Base-by-base conservation (phyloP, 108 stramenopile genomes). In the Cafeteria roenbergensis region DNA sequence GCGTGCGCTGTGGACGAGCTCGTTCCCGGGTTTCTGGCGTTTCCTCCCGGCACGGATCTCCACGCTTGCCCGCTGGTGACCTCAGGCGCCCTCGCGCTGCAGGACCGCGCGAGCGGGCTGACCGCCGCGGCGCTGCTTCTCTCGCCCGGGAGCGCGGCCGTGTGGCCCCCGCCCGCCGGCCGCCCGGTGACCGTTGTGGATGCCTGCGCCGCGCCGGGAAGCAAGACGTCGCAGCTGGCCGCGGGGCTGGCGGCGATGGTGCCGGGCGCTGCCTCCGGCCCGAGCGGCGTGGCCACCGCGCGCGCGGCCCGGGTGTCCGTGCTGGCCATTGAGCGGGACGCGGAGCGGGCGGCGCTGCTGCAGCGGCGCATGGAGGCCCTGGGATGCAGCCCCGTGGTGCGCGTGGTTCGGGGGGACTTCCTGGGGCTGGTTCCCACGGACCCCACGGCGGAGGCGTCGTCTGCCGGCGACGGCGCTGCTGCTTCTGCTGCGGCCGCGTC, bases 121-220 rank as follows among this genome's bases (percentile, higher is more conserved):
- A n/a, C n/a, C n/a, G n/a, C n/a, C n/a, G n/a, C n/a, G n/a, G n/a
- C n/a, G n/a, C n/a, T n/a, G n/a, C n/a, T n/a, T n/a, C n/a, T n/a
- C n/a, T n/a, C n/a, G n/a, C n/a, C n/a, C n/a, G n/a, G n/a, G n/a
- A n/a, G n/a, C n/a, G n/a, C n/a, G n/a, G n/a, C n/a, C n/a, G n/a
- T n/a, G n/a, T n/a, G n/a, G n/a, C n/a, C n/a, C n/a, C n/a, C n/a
- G 54, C 25, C 32, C 34, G 77, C 73, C 27, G 84, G 87, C 64
- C 81, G 80, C 26, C 80, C 63, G 2, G 35, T 66, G 3, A 34
- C 32, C 31, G 66, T 52, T 1, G 12, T 99, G 37, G 97, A 99
- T 76, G 97, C 97, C n/a, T 95, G 93, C 71, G 89, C 95, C 21
- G 94, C 97, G 32, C 97, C 97, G 1, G 97, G 97, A 0, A 99